Evolutionary conservation across 129 eudicot species (phyloP).

Genomic region (Flaveria bidentis): DNA sequence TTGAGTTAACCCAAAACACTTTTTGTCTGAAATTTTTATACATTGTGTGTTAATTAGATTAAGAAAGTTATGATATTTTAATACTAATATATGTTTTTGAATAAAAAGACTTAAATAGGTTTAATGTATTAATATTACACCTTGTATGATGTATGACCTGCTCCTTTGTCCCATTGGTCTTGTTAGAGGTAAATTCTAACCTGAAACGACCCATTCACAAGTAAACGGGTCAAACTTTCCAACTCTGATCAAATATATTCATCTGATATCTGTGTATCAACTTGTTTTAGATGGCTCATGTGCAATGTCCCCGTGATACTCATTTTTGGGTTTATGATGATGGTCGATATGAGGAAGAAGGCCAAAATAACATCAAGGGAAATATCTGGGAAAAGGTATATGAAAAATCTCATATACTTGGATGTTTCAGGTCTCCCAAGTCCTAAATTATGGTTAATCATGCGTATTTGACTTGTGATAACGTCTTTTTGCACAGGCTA

Average conservation of each 20-base stretch:
- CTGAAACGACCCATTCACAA: not conserved
- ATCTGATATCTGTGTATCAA: conserved; percentile 16
- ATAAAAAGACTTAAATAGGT: not conserved
- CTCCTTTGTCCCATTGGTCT: not conserved
- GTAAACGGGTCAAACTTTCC: not conserved
- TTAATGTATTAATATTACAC: not conserved
- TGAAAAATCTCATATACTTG: not conserved
- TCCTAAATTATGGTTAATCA: conserved; percentile 10
- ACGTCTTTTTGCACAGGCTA: conserved; percentile 56
- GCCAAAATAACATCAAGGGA: conserved; percentile 60
- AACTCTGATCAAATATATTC: not conserved
- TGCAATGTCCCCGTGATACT: conserved; percentile 50
- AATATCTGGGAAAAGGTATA: conserved; percentile 58
- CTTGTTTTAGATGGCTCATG: conserved; percentile 49
- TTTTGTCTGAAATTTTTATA: not conserved
- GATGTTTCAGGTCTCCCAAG: not conserved
- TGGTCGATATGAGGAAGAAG: conserved; percentile 61
- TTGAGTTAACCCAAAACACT: not conserved
- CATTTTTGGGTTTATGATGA: conserved; percentile 59
- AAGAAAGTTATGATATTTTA: not conserved
- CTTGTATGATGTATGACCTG: conserved; percentile 2
- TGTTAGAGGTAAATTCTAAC: not conserved
- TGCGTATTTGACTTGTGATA: conserved; percentile 13
- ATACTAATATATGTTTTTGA: not conserved
- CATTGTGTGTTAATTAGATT: not conserved